Evolutionary conservation across 1,139 yeast species (phyloP), one percentile per base, ranked within the genome.

Genomic region (Hyphopichia burtonii): DNA sequence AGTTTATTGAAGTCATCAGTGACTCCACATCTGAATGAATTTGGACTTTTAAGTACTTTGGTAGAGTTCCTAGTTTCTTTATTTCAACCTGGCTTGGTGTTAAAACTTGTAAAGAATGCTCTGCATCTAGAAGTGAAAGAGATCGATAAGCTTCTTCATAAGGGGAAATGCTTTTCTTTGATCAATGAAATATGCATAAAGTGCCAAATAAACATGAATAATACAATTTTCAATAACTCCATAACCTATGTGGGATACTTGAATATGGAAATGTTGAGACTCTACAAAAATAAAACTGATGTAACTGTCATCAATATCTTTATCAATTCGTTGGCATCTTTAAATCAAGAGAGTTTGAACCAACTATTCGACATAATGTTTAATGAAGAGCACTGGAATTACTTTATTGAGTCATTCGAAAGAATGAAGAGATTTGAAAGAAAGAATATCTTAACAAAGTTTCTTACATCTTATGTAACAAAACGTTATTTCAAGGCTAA

Each of bases 141-240:
- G 43, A 47, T 70, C 11, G 74, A 71, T 41, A 68, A 66, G 42
- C 49, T 71, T 8, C 15, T 73, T 5, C 71, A 65, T 48, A 66
- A 58, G 40, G 77, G 78, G 0, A 58, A 52, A 38, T 42, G 53
- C 4, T 63, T 61, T 38, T 43, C 67, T 0, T 41, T 57, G 4
- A 51, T 59, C 8, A 61, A 58, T 35, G 74, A 71, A 44, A 49
- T 48, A 0, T 42, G 38, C 18, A 25, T 44, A 23, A 42, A 40
- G 37, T 36, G 34, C 31, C 34, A 43, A 4, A 31, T 53, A 6
- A 49, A 51, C 4, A 31, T 50, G 12, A 39, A 46, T 3, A 52
- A 44, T 25, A 35, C 40, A 7, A 41, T 49, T 3, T 59, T 65
- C 38, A 36, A 32, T 11, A 50, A 60, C 7, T 44, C 62, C 11